These are phyloP conservation scores for Macrolepiota fuliginosa DNA, from an alignment of 768 basidiomycete genomes.

Conservation along the genomic window DNA sequence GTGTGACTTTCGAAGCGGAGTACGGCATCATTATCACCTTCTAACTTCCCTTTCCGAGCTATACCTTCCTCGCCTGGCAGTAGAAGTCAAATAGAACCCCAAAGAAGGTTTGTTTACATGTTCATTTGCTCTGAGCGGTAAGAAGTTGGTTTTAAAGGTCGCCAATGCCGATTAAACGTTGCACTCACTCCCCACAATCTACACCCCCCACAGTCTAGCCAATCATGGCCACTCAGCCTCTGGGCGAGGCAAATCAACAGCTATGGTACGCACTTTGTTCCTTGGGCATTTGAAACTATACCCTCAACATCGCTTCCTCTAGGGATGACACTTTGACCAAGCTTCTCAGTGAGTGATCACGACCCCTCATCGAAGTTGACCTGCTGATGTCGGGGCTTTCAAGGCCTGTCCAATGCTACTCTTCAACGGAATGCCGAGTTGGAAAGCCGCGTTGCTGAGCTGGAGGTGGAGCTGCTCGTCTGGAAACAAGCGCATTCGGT, in stretches of 20 bases:
- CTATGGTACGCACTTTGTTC: constrained; percentile 49
- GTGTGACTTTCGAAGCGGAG: constrained; percentile 43
- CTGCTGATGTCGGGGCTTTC: constrained; percentile 4
- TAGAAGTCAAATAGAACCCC: constrained; percentile 44
- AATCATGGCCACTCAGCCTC: constrained; percentile 53
- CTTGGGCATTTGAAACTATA: background rate
- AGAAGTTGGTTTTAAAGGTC: constrained; percentile 42
- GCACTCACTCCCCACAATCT: constrained; percentile 37
- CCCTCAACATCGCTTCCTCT: constrained; percentile 12
- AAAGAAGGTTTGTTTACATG: constrained; percentile 50
- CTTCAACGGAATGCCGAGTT: constrained; percentile 62
- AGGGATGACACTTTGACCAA: constrained; percentile 70
- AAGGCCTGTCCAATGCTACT: constrained; percentile 65
- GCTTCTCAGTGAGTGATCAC: constrained; percentile 46
- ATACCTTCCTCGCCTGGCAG: constrained; percentile 44
- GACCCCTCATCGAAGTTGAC: background rate
- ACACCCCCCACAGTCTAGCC: constrained; percentile 30
- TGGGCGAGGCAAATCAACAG: constrained; percentile 60
- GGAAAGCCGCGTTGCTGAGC: constrained; percentile 61
- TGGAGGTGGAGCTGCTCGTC: constrained; percentile 65
- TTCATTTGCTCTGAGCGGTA: constrained; percentile 42
- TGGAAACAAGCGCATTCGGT: constrained; percentile 72
- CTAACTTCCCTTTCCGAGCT: constrained; percentile 43
- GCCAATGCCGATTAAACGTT: constrained; percentile 39
- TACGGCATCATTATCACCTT: constrained; percentile 36